phyloP scores from a whole-genome alignment of 768 basidiomycete species.

The Boletus pseudo-olivaceus region DNA sequence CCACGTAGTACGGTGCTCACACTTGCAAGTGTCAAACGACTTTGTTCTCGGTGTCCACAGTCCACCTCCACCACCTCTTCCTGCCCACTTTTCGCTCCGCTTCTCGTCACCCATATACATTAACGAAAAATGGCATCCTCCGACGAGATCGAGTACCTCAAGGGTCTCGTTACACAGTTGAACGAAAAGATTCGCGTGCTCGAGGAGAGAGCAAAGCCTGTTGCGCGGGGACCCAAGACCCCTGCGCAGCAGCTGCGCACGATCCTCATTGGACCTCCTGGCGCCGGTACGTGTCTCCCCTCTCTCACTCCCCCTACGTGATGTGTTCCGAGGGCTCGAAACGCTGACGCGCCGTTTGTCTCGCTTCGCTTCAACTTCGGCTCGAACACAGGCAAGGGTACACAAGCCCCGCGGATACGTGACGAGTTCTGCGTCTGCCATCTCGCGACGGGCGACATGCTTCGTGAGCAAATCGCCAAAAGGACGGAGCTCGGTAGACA shows the following conservation, averaged over 20 bases:
- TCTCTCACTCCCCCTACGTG: too few species aligned
- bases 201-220: conserved; percentile 64
- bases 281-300: conserved; percentile 67
- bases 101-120: background rate
- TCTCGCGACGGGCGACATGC: conserved; percentile 98
- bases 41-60: background rate
- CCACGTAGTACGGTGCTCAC: background rate
- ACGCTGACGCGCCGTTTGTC: background rate
- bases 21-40: background rate
- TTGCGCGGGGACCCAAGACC: conserved; percentile 41
- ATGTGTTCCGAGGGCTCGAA: background rate
- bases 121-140: conserved; percentile 51
- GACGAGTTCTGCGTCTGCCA: conserved; percentile 96
- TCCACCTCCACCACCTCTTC: background rate
- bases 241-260: conserved; percentile 82
- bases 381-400: conserved; percentile 79
- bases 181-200: conserved; percentile 83
- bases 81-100: background rate
- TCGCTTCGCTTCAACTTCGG: background rate
- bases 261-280: conserved; percentile 94
- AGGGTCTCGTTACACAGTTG: conserved; percentile 84
- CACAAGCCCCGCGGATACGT: conserved; percentile 91
- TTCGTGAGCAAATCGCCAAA: conserved; percentile 86
- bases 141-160: conserved; percentile 92
- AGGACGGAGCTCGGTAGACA: conserved; percentile 86